Evolutionary conservation across 495 filamentous ascomycete genomes (phyloP), one percentile per base, ranked within the genome.

Genomic region (Penicillium dipodomyicola): DNA sequence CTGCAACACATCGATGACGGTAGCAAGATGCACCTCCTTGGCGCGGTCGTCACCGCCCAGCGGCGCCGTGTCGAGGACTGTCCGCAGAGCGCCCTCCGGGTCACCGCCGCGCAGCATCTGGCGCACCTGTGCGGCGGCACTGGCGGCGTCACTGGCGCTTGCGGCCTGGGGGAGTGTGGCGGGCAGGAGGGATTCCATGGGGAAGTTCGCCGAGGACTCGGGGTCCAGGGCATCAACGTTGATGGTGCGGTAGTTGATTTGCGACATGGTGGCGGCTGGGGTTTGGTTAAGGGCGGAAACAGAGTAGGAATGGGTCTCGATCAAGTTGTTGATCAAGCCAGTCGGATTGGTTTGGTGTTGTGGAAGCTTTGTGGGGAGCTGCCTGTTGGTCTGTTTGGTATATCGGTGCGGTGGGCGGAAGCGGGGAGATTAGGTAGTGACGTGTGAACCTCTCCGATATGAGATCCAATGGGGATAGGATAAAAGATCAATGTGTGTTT

Each of bases 211-310:
- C 44, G 87, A 78, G 55, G 88, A 88, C 73, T 96, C 92, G n/a
- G 91, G 88, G 73, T 92, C 87, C 52, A 93, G 83, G 61, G 84
- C 82, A 73, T 96, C 92, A 76, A 96, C 86, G 78, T 96, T 90
- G 80, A 96, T 93, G 64, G 90, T 96, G 69, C 92, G 89, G 85
- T 90, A 96, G 80, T 88, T 87, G 66, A 77, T 61, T 66, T 75
- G 73, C 42, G 84, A 73, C 83, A 87, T 87, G 48, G 54, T 76
- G 62, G 62, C 49, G 57, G 42, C 40, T 59, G 41, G 27, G 40
- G 25, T 48, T 35, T 33, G 50, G 19, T 58, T 61, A 11, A 12
- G 43, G 35, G 39, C 12, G 39, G 50, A 7, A 39, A 35, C 15
- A 44, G 42, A 7, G 17, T 35, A 22, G 23, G 17, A 47, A 48